Base-by-base conservation (phyloP, 2,329 filamentous ascomycete species). In the Talaromyces marneffei region DNA sequence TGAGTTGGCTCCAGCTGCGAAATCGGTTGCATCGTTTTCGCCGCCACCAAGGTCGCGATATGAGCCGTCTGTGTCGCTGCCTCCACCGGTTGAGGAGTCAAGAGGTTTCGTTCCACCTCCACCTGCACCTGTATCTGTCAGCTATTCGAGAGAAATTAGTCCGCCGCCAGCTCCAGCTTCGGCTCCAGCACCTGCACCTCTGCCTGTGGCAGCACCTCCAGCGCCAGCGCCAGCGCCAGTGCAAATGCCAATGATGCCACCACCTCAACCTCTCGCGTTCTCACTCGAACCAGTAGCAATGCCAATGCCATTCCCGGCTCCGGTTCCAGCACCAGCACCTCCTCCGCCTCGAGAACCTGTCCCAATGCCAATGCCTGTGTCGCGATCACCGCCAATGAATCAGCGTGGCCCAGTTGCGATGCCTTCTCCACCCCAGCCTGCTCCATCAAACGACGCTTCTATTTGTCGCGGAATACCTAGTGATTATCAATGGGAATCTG, bases 401-500 rank as follows among this genome's bases (percentile, higher is more conserved):
- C 46, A 29, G 16, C 44, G 16, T 1, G 23, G 9, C 10, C 33
- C 35, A 6, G 20, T 7, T 25, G 35, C 35, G 9, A 42, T 33
- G 40, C 57, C 14, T 33, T n/a, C 33, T 2, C 53, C 37, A 16
- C 37, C 25, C 20, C 14, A 20, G n/a, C 48, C 33, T 33, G 31
- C 52, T 31, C 48, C 57, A 9, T 31, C 46, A 4, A n/a, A 31
- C 4, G 39, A 42, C 6, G 10, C 44, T 29, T 3, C 18, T n/a
- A 20, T 20, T 27, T 16, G 48, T 35, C 40, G 9, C 25, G 46
- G 35, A 31, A 40, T 52, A 42, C 57, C 57, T 12, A 25, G 46
- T 18, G 46, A 33, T 8, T 59, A 59, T n/a, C 27, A 59, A 23
- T 59, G 57, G 57, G 57, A 59, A 7, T n/a, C 46, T 25, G 33